A percentile compares a stretch with the other conserved stretches of the same genome.
These are phyloP conservation scores for Candida jianshihensis DNA, from an alignment of 805 yeast species.

Conservation along the genomic window DNA sequence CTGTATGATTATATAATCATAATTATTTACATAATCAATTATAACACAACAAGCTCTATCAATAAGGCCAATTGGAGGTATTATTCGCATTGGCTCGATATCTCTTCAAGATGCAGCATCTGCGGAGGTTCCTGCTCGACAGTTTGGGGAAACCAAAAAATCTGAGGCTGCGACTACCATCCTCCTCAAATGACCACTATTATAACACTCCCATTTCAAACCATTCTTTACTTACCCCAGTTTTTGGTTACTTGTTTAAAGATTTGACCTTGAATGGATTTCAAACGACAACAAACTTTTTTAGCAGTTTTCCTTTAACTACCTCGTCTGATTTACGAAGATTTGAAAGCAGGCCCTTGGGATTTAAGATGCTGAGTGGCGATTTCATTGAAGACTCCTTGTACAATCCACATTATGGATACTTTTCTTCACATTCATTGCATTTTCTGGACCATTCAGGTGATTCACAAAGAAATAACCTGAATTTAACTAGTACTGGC, in stretches of 20 bases:
- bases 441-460: constrained; percentile 64
- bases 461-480: too few relatives aligned
- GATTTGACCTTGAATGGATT: constrained; percentile 13
- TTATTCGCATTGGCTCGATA: too few relatives aligned
- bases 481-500: too few relatives aligned
- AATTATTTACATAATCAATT: too few relatives aligned
- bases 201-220: constrained; percentile 10
- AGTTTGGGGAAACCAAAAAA: too few relatives aligned
- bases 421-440: constrained; percentile 71
- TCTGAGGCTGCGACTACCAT: too few relatives aligned
- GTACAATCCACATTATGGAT: constrained; percentile 78
- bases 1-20: too few relatives aligned
- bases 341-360: constrained; percentile 41
- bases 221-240: constrained; percentile 9
- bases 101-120: too few relatives aligned
- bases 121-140: too few relatives aligned
- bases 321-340: constrained; percentile 19
- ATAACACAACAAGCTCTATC: too few relatives aligned
- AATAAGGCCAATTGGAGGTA: too few relatives aligned
- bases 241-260: constrained; percentile 11
- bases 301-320: constrained; percentile 15
- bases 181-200: too few relatives aligned
- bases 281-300: constrained; percentile 13
- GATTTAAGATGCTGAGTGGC: constrained; percentile 62
- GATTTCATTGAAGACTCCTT: constrained; percentile 83